Evolutionary conservation across 768 basidiomycete species (phyloP), one percentile per base, ranked within the genome.

Genomic region (Collybiopsis confluens): DNA sequence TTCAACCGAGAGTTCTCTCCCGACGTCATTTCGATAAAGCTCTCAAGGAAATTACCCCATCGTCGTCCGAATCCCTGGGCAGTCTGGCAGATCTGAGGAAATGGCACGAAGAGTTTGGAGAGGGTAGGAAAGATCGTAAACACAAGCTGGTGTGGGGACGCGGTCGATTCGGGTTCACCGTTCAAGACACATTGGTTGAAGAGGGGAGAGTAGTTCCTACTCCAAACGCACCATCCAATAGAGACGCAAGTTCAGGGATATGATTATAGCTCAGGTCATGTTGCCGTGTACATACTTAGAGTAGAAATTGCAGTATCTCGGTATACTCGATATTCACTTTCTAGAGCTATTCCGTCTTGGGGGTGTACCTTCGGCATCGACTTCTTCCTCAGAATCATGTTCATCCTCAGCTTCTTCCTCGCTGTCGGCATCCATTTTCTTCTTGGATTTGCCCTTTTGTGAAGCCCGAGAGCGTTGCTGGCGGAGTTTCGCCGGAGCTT

Each of bases 91-190:
- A 88, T 54, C 72, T 93, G 41, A 80, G 86, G 41, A 88, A 86
- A 70, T 95, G 92, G 92, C 94, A 96, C 56, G 89, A 94, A 44
- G 90, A 95, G 65, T 95, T 93, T 67, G 94, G 95, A 23, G 93
- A 96, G 66, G 92, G 92, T 4, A 72, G 80, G 16, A 79, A 74
- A 58, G 81, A 86, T 35, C 81, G 78, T 49, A 85, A 73, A 57
- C 80, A 80, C 35, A 78, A 80, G 61, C 83, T 85, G 61, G 85
- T 88, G 30, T 93, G 94, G 82, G 95, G 94, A 23, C 91, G 87
- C 62, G 91, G 85, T 54, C 78, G 79, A 44, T 98, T 98, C 66
- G 94, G 94, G 18, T 97, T 96, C 68, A 78, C 82, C 9, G 75
- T 84, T 60, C 70, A 74, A 59, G 61, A 62, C 1, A 61, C 68